Conservation (phyloP, 177 flowering plant genomes). For the Tripterygium wilfordii region DNA sequence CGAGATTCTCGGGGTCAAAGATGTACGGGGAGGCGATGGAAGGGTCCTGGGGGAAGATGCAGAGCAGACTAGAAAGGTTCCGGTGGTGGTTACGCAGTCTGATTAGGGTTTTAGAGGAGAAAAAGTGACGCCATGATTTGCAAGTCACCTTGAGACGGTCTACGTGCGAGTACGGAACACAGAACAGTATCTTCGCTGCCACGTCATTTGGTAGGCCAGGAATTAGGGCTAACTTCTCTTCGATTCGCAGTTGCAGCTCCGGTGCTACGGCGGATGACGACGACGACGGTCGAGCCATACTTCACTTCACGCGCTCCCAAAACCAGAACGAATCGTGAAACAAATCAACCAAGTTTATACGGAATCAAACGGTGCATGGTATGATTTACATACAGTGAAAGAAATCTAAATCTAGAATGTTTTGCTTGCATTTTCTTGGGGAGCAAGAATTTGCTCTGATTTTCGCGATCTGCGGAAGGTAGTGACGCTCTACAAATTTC, state of each 20-base stretch:
- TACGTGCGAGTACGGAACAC: conserved; percentile 67
- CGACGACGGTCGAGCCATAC: background rate
- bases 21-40: conserved; percentile 56
- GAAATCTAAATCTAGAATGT: too few species aligned
- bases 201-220: conserved; percentile 86
- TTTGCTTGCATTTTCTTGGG: too few species aligned
- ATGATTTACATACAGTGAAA: too few species aligned
- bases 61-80: conserved; percentile 47
- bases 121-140: conserved; percentile 61
- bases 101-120: conserved; percentile 56
- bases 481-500: too few species aligned
- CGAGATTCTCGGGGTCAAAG: conserved; percentile 55
- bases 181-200: conserved; percentile 45
- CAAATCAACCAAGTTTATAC: too few species aligned
- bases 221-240: conserved; percentile 36
- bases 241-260: conserved; percentile 1
- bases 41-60: conserved; percentile 84
- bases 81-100: conserved; percentile 33
- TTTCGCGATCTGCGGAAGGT: too few species aligned
- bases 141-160: conserved; percentile 56
- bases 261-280: background rate
- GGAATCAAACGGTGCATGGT: too few species aligned
- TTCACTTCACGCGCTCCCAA: too few species aligned
- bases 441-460: too few species aligned
- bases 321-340: too few species aligned